Evolutionary conservation across 768 basidiomycete genomes (phyloP), one percentile per base, ranked within the genome.

Genomic region (Lentinula boryana): DNA sequence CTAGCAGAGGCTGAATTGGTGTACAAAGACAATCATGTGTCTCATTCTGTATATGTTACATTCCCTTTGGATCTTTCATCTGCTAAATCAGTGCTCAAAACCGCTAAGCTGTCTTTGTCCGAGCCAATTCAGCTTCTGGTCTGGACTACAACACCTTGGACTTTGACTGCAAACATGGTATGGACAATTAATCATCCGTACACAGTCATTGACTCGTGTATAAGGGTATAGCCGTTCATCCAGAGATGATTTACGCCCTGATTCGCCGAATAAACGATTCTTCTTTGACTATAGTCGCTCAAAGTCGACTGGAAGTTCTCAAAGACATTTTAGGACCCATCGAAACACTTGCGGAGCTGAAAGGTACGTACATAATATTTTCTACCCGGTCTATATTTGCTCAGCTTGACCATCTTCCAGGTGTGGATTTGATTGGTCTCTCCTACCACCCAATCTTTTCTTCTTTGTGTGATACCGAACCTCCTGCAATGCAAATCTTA

Each of bases 81-180:
- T 31, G 50, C 43, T 38, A 9, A 38, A 36, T 13, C 10, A 50
- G 38, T 49, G 1, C 48, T 60, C 16, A 16, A 27, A 60, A 23
- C 16, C n/a, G n/a, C 43, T 10, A 36, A 33, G 31, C 3, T 41
- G 53, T 3, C 64, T 68, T 12, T 70, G 72, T 41, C 53, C 13
- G 46, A 16, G 6, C 33, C 32, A 2, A 72, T 87, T 10, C 78
- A 80, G 32, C 66, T 97, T 9, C 76, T 94, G 16, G 89, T 96
- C 4, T 99, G 96, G 96, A 98, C 96, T 2, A 98, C 96, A 3
- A 98, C 96, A 0, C 92, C 96, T 1, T 99, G 96, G 96, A 98
- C 93, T 4, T 75, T 98, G 51, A 93, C 91, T 5, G 92, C 93
- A 1, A 98, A 99, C 68, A 93, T 95, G 90, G 95, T 94, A 65